Evolutionary conservation across 2,329 filamentous ascomycete species (phyloP).

Genomic region (Cladophialophora psammophila): DNA sequence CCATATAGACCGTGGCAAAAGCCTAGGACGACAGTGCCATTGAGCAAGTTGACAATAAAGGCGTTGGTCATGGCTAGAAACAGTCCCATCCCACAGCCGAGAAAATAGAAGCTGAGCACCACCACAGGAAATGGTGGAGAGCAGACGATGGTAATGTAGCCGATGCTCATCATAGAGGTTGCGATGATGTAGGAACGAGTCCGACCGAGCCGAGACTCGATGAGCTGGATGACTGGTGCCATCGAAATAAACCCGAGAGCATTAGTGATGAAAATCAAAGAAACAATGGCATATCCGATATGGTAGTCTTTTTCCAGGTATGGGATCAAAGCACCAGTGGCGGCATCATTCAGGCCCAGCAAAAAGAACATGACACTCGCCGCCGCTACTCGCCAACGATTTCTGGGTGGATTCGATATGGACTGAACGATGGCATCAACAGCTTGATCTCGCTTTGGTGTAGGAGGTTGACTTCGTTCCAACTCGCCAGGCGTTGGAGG

Average conservation of each 20-base stretch:
- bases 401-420: slow-evolving; percentile 59
- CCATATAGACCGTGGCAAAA: slow-evolving; percentile 55
- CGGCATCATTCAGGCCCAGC: slow-evolving; percentile 76
- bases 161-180: slow-evolving; percentile 64
- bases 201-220: slow-evolving; percentile 70
- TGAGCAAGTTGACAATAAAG: slow-evolving; percentile 62
- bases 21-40: slow-evolving; percentile 59
- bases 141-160: slow-evolving; percentile 70
- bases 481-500: slow-evolving; percentile 40
- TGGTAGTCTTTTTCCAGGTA: slow-evolving; percentile 79
- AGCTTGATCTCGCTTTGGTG: slow-evolving; percentile 35
- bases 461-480: slow-evolving; percentile 41
- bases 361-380: slow-evolving; percentile 71
- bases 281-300: slow-evolving; percentile 80
- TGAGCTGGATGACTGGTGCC: slow-evolving; percentile 71
- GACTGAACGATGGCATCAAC: slow-evolving; percentile 42
- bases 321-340: slow-evolving; percentile 79
- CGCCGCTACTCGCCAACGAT: slow-evolving; percentile 71
- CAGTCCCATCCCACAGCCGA: slow-evolving; percentile 62
- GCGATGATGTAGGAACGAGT: slow-evolving; percentile 68
- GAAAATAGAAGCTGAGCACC: slow-evolving; percentile 71
- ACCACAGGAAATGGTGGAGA: slow-evolving; percentile 75
- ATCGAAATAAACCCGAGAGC: slow-evolving; percentile 78
- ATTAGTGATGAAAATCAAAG: slow-evolving; percentile 80
- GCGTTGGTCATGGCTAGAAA: slow-evolving; percentile 64